Evolutionary conservation across 345 rosid species (phyloP).

Genomic region (Eutrema japonicum): DNA sequence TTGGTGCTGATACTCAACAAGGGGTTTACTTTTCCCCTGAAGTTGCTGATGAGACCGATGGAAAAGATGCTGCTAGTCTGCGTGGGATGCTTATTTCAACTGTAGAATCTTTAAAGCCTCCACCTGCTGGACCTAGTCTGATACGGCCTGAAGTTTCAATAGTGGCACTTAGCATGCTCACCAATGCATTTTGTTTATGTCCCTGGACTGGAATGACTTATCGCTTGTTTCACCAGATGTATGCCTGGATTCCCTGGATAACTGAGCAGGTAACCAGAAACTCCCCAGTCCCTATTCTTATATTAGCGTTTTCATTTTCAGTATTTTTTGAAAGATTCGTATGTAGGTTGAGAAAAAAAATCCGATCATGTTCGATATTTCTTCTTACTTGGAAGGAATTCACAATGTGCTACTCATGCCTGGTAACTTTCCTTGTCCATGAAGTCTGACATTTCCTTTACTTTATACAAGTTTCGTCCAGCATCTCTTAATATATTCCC

Average conservation of each 20-base stretch:
- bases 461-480: constrained; percentile 24
- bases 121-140: constrained; percentile 49
- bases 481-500: constrained; percentile 25
- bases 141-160: constrained; percentile 60
- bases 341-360: constrained; percentile 63
- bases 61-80: constrained; percentile 59
- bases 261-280: constrained; percentile 60
- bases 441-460: constrained; percentile 26
- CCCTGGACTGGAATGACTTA: constrained; percentile 58
- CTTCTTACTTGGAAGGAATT: constrained; percentile 76
- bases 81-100: constrained; percentile 55
- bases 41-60: constrained; percentile 53
- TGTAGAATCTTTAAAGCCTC: constrained; percentile 62
- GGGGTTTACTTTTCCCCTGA: constrained; percentile 46
- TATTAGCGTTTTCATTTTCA: constrained; percentile 21
- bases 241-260: constrained; percentile 82
- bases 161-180: constrained; percentile 82
- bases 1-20: constrained; percentile 50
- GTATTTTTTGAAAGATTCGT: constrained; percentile 9
- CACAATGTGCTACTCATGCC: constrained; percentile 62
- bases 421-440: constrained; percentile 53
- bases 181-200: constrained; percentile 66
- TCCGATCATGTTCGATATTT: constrained; percentile 54
- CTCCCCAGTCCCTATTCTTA: constrained; percentile 8
- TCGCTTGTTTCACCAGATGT: constrained; percentile 63